A percentile compares a stretch with the other conserved stretches of the same genome.
Conservation (phyloP, 1,284 basidiomycete genomes). For the Neotropicomus parvogracilis region DNA sequence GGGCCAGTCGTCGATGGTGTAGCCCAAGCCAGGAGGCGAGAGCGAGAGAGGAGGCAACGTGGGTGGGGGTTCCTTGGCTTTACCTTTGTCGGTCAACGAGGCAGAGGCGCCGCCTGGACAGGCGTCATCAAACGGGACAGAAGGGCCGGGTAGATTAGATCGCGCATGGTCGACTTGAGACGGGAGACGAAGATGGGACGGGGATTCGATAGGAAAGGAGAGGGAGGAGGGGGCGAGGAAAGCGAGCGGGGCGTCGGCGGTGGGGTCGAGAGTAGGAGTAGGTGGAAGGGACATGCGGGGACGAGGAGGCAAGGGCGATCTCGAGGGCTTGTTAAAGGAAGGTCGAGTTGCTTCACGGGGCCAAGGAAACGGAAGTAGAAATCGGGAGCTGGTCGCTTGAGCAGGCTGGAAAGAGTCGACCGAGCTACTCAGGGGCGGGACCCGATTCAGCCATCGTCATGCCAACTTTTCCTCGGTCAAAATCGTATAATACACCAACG, state of each 20-base stretch:
- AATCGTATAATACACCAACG: slow-evolving; percentile 16
- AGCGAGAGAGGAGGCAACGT: slow-evolving; percentile 62
- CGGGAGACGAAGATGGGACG: slow-evolving; percentile 7
- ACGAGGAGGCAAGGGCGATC: slow-evolving; percentile 3
- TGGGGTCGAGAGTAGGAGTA: slow-evolving; percentile 44
- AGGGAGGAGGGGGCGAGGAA: background rate
- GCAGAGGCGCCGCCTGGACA: slow-evolving; percentile 15
- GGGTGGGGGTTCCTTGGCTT: slow-evolving; percentile 56
- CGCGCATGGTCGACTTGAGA: slow-evolving; percentile 10
- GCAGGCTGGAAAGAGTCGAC: slow-evolving; percentile 23
- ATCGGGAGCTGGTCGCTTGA: slow-evolving; percentile 19
- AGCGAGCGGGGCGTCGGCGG: slow-evolving; percentile 20
- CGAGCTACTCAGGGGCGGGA: slow-evolving; percentile 23
- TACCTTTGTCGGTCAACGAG: slow-evolving; percentile 46
- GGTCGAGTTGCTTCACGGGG: slow-evolving; percentile 46
- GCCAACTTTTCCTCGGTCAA: background rate
- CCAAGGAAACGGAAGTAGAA: slow-evolving; percentile 18
- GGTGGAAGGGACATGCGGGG: too few relatives aligned
- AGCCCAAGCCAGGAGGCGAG: slow-evolving; percentile 48
- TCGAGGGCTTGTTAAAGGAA: too few relatives aligned
- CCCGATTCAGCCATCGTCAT: slow-evolving; percentile 10
- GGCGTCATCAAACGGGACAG: slow-evolving; percentile 14
- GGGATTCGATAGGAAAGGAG: slow-evolving; percentile 2
- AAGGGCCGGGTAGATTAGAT: slow-evolving; percentile 31
- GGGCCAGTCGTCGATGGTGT: slow-evolving; percentile 43